These are phyloP conservation scores for Tolypocladium cylindrosporum DNA, from an alignment of 2,329 filamentous ascomycete genomes.

Conservation along the genomic window DNA sequence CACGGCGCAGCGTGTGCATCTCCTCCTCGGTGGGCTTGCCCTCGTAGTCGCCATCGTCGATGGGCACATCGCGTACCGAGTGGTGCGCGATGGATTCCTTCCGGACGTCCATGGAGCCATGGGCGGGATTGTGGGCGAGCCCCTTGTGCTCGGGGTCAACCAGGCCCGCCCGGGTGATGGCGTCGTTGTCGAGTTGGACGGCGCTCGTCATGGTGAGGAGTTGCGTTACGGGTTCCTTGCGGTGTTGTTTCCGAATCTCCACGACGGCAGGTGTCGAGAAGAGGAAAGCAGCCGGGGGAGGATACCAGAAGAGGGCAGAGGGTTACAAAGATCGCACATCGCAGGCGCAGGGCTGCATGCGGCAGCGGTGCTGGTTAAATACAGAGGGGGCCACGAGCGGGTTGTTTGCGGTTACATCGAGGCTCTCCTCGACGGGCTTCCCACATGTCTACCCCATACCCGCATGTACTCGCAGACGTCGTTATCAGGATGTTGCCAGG, in stretches of 20 bases:
- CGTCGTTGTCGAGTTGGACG: conserved; percentile 24
- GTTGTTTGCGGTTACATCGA: neutral
- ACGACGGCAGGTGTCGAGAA: neutral
- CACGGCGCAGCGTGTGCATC: conserved; percentile 47
- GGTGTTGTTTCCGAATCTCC: neutral
- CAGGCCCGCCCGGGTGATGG: conserved; percentile 22
- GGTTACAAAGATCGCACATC: neutral
- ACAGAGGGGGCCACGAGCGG: neutral
- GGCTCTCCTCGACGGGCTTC: neutral
- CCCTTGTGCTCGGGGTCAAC: conserved; percentile 19
- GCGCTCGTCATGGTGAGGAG: conserved; percentile 22
- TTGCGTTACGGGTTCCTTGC: neutral
- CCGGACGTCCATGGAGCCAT: conserved; percentile 17
- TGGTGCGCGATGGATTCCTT: conserved; percentile 9
- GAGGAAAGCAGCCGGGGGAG: neutral
- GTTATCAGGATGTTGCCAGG: neutral
- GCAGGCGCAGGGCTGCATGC: neutral
- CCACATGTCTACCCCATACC: neutral
- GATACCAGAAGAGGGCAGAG: neutral
- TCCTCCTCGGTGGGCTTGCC: conserved; percentile 52
- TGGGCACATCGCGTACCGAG: conserved; percentile 6
- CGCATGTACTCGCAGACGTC: too few species aligned
- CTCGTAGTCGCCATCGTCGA: conserved; percentile 6
- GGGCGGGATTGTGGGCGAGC: conserved; percentile 14
- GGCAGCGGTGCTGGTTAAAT: neutral